Base-by-base conservation (phyloP, 129 eudicot species). In the Flaveria brownii region DNA sequence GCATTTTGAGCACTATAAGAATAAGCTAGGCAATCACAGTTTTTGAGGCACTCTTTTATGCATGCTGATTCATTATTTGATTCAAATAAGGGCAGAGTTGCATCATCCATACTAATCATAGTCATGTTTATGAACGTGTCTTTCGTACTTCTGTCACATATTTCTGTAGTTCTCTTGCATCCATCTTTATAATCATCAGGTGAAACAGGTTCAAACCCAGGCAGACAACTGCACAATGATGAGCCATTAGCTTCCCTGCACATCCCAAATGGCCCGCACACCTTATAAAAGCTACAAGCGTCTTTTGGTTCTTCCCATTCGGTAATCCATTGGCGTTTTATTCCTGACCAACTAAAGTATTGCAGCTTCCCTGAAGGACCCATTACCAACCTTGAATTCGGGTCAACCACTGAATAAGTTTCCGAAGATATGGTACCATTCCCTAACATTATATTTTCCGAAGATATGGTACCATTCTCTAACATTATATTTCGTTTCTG, bases 201-300 rank as follows among this genome's bases (percentile, higher is more conserved):
- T n/a, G 49, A 18, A 36, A 0, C 43, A 59, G 71, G 80, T 51
- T 74, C 47, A 36, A 73, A 87, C 5, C 82, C 91, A 0, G 63
- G 78, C 72, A 87, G 66, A 49, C 91, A 87, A 4, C 72, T 51
- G 57, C 91, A 87, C 11, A 17, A 9, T 10, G 57, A n/a, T 36
- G 41, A 36, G 36, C 33, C 45, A 16, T 50, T 50, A 20, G 22
- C 50, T 5, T 4, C 7, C 23, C 15, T 39, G 50, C 86, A 83
- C n/a, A 78, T 59, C 36, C 77, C 77, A 66, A 73, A 78, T 15
- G 68, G 17, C 51, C 86, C 86, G 28, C 86, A 83, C 52, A 42
- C 25, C 18, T 17, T 70, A 42, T 68, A 78, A 2, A 57, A 12
- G 15, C 63, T 69, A 57, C 86, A 78, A 2, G 4, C 4, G 51